Conservation (phyloP, 352 stramenopile genomes). For the Globisporangium alternatum region DNA sequence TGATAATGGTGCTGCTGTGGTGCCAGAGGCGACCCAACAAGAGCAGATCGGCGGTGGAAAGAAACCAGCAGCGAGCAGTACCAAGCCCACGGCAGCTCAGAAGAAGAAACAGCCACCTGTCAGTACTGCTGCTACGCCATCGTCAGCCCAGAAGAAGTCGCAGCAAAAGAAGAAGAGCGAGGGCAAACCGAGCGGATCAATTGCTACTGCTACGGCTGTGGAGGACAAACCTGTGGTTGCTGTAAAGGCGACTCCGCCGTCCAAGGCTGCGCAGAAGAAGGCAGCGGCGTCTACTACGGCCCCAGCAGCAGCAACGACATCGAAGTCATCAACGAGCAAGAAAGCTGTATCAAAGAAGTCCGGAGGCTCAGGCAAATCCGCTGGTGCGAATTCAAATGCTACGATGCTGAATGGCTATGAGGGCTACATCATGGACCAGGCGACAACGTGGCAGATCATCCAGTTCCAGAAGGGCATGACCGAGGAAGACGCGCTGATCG, state of each 20-base stretch:
- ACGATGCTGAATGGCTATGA: not conserved
- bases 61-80: not conserved
- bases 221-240: not conserved
- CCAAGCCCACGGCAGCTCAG: not conserved
- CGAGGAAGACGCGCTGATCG: constrained; percentile 62
- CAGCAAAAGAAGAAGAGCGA: constrained; percentile 10
- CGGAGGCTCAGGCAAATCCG: not conserved
- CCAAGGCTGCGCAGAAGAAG: not conserved
- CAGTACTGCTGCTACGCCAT: not conserved
- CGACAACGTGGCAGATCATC: constrained; percentile 40
- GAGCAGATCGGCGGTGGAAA: not conserved
- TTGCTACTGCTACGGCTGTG: not conserved
- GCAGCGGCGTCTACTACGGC: not conserved
- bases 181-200: not conserved
- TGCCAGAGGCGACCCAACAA: not conserved
- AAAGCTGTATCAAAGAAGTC: constrained; percentile 9
- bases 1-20: not conserved
- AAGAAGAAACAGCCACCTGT: constrained; percentile 1
- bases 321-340: constrained; percentile 1
- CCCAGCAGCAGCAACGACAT: not conserved
- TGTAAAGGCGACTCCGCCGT: not conserved
- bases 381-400: not conserved
- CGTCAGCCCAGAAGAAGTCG: constrained; percentile 6
- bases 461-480: constrained; percentile 71
- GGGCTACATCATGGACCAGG: constrained; percentile 30